phyloP scores from a whole-genome alignment of 148 eudicot species.

The Linanthus parryae region DNA sequence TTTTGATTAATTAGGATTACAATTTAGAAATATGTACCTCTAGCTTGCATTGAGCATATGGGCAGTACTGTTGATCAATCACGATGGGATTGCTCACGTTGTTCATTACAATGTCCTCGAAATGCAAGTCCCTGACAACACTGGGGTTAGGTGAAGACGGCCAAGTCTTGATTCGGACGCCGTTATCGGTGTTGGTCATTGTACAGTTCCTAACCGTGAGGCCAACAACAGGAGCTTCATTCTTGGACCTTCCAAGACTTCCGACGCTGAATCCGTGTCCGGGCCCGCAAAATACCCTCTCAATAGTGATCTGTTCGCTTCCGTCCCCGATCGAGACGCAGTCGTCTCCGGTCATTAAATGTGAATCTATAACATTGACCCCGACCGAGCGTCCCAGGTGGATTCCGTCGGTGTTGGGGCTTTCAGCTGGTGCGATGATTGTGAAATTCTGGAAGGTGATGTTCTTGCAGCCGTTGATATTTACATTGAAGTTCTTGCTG shows the following conservation, averaged over 20 bases:
- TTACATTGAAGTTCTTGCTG: conserved; percentile 34
- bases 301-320: conserved; percentile 16
- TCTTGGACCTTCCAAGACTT: conserved; percentile 31
- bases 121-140: conserved; percentile 18
- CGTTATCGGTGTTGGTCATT: conserved; percentile 20
- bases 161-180: conserved; percentile 46
- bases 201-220: conserved; percentile 29
- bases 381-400: conserved; percentile 31
- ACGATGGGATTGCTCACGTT: conserved; percentile 32
- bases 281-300: conserved; percentile 38
- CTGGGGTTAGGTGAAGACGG: conserved; percentile 16
- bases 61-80: conserved; percentile 42
- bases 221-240: conserved; percentile 27
- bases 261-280: conserved; percentile 50
- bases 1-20: too few species aligned
- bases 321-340: conserved; percentile 47
- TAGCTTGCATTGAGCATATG: conserved; percentile 11
- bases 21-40: too few species aligned
- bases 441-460: conserved; percentile 13
- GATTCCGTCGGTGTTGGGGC: conserved; percentile 53
- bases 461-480: conserved; percentile 15
- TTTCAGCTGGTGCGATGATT: conserved; percentile 23
- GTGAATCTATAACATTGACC: conserved; percentile 18
- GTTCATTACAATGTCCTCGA: conserved; percentile 35
- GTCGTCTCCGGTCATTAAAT: conserved; percentile 39